Percentiles rank a stretch among this genome's conserved stretches.
These are phyloP conservation scores for Aspergillus saccharolyticus DNA, from an alignment of 495 filamentous ascomycete species.

Conservation along the genomic window DNA sequence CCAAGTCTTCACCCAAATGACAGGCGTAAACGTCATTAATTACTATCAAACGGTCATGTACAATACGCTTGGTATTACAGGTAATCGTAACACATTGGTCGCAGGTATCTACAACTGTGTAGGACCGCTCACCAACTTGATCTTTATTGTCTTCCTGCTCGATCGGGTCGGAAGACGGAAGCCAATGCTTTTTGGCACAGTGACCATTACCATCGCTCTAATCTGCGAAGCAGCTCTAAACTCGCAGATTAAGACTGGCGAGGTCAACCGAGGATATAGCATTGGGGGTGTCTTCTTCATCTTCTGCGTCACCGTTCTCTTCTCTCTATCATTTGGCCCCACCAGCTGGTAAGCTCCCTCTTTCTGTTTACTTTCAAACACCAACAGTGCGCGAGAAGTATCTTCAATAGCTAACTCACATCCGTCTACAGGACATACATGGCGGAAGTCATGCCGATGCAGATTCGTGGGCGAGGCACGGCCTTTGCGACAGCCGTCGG, in stretches of 20 bases:
- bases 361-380: background rate
- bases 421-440: slow-evolving; percentile 34
- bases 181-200: slow-evolving; percentile 36
- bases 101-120: slow-evolving; percentile 58
- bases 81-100: slow-evolving; percentile 46
- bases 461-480: slow-evolving; percentile 45
- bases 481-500: slow-evolving; percentile 43
- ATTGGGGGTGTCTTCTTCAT: slow-evolving; percentile 47
- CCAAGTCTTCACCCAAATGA: slow-evolving; percentile 43
- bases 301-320: slow-evolving; percentile 44
- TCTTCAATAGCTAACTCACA: background rate
- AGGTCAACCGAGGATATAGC: slow-evolving; percentile 32
- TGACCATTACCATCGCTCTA: slow-evolving; percentile 36
- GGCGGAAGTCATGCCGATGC: slow-evolving; percentile 48
- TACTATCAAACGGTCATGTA: slow-evolving; percentile 60
- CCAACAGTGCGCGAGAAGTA: too few species aligned
- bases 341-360: slow-evolving; percentile 34
- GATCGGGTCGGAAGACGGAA: slow-evolving; percentile 35
- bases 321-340: slow-evolving; percentile 44
- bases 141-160: slow-evolving; percentile 43
- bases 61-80: slow-evolving; percentile 50
- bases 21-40: slow-evolving; percentile 53
- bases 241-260: slow-evolving; percentile 28
- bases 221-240: slow-evolving; percentile 41
- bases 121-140: slow-evolving; percentile 46